Conservation (phyloP, 2,329 filamentous ascomycete species). For the Diaporthe vexans region DNA sequence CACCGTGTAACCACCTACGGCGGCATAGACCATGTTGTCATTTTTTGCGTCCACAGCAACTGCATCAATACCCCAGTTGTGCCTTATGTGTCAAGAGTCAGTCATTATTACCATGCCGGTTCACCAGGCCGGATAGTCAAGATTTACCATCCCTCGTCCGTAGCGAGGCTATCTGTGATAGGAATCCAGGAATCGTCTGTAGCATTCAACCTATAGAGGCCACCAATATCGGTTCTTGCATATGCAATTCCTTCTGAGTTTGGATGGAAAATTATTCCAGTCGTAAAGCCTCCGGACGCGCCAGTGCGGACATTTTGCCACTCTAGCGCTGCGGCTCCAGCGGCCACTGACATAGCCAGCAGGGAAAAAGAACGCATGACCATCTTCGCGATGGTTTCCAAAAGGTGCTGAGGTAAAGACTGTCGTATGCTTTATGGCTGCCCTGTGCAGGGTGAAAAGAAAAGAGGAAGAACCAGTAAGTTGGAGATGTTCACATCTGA, state of each 20-base stretch:
- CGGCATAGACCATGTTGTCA: conserved; percentile 64
- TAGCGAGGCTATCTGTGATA: conserved; percentile 62
- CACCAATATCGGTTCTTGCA: conserved; percentile 69
- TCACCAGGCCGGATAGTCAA: background rate
- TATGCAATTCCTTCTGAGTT: conserved; percentile 64
- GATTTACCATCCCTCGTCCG: conserved; percentile 59
- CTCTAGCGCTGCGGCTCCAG: conserved; percentile 44
- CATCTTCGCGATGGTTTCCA: background rate
- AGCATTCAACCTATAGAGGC: conserved; percentile 66
- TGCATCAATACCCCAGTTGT: conserved; percentile 70
- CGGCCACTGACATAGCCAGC: conserved; percentile 45
- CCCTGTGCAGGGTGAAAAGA: background rate
- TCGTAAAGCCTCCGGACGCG: conserved; percentile 69
- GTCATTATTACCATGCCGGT: background rate
- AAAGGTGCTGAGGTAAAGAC: conserved; percentile 6
- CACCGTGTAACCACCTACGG: conserved; percentile 70
- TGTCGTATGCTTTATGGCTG: background rate
- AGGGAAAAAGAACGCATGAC: conserved; percentile 39
- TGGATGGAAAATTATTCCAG: conserved; percentile 69
- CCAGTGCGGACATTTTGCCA: conserved; percentile 58
- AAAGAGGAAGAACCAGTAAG: background rate
- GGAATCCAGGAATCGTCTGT: conserved; percentile 68
- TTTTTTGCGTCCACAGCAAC: conserved; percentile 68
- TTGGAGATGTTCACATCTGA: background rate
- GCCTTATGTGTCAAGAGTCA: conserved; percentile 51